phyloP scores from a whole-genome alignment of 2,329 filamentous ascomycete genomes.

The Aotearoamyces nothofagi region DNA sequence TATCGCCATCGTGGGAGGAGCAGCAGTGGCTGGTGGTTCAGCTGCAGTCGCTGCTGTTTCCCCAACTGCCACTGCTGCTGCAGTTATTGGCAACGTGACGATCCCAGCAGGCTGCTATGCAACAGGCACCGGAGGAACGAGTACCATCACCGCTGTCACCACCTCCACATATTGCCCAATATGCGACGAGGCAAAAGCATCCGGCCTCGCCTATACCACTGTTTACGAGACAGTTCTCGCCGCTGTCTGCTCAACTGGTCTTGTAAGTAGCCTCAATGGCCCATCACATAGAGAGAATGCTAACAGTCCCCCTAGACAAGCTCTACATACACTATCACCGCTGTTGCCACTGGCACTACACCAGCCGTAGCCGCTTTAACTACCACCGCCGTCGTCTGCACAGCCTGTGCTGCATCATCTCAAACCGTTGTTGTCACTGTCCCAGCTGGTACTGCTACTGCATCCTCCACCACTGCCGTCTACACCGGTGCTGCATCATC shows the following conservation, averaged over 20 bases:
- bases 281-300: background rate
- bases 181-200: conserved; percentile 2
- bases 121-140: conserved; percentile 1
- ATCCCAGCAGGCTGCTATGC: background rate
- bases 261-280: background rate
- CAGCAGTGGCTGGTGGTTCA: background rate
- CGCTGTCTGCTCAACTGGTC: conserved; percentile 4
- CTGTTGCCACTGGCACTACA: conserved; percentile 3
- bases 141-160: conserved; percentile 2
- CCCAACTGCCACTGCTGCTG: too few relatives aligned
- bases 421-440: background rate
- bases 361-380: conserved; percentile 1
- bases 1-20: too few relatives aligned
- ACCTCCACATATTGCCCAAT: conserved; percentile 4
- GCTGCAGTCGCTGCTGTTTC: too few relatives aligned
- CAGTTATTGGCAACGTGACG: background rate
- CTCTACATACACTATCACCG: conserved; percentile 2
- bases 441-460: conserved; percentile 2
- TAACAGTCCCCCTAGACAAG: too few relatives aligned
- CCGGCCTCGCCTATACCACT: conserved; percentile 2
- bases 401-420: conserved; percentile 1
- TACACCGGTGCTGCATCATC: conserved; percentile 1
- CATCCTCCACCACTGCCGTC: background rate
- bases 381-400: conserved; percentile 1
- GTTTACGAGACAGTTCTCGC: conserved; percentile 2